Base-by-base conservation (phyloP, 768 basidiomycete species). In the Russula brevipes region DNA sequence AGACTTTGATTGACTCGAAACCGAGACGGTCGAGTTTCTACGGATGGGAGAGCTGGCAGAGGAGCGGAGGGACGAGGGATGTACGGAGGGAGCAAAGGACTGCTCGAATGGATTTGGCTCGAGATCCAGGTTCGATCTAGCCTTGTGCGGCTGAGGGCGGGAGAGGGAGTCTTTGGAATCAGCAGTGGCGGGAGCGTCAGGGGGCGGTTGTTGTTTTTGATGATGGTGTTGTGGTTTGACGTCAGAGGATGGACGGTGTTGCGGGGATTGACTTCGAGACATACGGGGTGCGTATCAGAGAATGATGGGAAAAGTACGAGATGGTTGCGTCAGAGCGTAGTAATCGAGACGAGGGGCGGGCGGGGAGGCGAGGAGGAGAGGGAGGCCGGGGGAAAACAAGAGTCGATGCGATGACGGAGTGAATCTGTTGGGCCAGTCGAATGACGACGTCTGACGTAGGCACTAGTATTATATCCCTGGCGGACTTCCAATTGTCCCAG, bases 41-140 rank as follows among this genome's bases (percentile, higher is more conserved):
- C 72, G 69, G 59, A 76, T 70, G 38, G 74, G 69, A 54, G 77
- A 67, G 58, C 77, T 74, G 51, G 68, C 64, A n/a, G 73, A 71
- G 44, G 76, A 72, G 45, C 73, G 68, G 51, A 71, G 69, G 53
- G 69, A 68, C 14, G 70, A 66, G 14, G 61, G 38, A n/a, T 61
- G 80, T 70, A 41, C 17, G 9, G 59, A 73, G 69, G 60, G 76
- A 41, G 88, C 86, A 73, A 98, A 98, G 58, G 91, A 94, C 75
- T 94, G 91, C 72, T 99, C 96, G 71, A 97, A 97, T 0, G 94
- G 94, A 72, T 96, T 96, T 0, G 88, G 89, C 71, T 96, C 94
- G 41, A 89, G 81, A 73, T 82, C 80, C 73, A 89, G 86, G 70
- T 88, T 87, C 80, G 31, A 78, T 83, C 73, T 83, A 8, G 81